Conservation (phyloP, 1,139 yeast genomes). For the Hansenula sp. region DNA sequence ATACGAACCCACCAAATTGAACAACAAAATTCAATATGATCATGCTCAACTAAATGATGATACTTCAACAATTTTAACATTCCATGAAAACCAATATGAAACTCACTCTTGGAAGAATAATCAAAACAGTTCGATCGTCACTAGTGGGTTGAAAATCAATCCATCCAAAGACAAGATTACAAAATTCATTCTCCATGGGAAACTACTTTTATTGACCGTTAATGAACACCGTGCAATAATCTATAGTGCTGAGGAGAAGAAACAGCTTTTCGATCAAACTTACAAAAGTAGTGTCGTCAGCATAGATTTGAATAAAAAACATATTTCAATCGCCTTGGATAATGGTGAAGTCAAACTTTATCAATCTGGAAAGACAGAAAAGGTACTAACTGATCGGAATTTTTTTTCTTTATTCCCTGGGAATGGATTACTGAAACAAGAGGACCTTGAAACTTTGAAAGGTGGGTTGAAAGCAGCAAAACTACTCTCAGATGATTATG, state of each 20-base stretch:
- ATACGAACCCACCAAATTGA: no score
- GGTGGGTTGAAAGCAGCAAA: constrained; percentile 1
- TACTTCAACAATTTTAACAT: background rate
- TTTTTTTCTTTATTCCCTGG: background rate
- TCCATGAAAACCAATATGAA: background rate
- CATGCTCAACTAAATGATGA: background rate
- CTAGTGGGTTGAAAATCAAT: no score
- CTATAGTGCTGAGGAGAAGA: background rate
- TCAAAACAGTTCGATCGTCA: background rate
- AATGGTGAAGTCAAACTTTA: constrained; percentile 2
- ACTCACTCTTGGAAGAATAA: background rate
- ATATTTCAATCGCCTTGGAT: background rate
- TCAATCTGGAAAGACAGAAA: background rate
- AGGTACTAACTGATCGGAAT: background rate
- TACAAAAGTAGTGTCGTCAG: background rate
- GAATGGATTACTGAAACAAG: background rate
- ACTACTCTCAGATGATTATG: background rate
- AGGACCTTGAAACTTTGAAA: background rate
- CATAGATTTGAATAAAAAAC: background rate
- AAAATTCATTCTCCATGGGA: background rate
- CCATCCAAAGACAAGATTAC: background rate
- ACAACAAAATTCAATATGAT: no score
- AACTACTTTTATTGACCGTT: background rate
- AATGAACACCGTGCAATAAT: background rate
- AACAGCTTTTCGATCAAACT: background rate